Evolutionary conservation across 257 asterid genomes (phyloP).

Genomic region (Solanum infundibuliforme): DNA sequence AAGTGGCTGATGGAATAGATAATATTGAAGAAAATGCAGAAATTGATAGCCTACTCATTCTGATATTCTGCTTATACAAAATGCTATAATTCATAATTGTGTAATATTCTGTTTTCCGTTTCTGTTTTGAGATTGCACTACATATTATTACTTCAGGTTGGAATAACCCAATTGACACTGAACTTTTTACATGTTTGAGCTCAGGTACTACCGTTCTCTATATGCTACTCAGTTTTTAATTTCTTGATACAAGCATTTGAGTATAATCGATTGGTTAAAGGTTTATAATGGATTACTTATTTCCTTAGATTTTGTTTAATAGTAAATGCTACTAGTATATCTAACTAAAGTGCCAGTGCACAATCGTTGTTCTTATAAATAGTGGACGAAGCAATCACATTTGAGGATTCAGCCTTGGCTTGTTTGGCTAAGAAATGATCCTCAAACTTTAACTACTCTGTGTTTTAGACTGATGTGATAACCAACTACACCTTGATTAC

Average conservation of each 20-base stretch:
- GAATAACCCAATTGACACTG: not conserved
- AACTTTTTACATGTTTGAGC: not conserved
- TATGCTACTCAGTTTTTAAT: too few relatives aligned
- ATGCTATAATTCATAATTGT: not conserved
- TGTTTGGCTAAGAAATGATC: too few relatives aligned
- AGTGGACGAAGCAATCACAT: too few relatives aligned
- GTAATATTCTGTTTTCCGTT: not conserved
- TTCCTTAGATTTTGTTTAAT: not conserved
- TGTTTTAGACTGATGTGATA: constrained; percentile 85
- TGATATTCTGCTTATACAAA: not conserved
- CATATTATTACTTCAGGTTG: not conserved
- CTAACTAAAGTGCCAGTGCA: not conserved
- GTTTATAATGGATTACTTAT: not conserved
- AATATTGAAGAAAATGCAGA: not conserved
- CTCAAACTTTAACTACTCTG: not conserved
- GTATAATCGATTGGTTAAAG: not conserved
- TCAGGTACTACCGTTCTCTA: not conserved
- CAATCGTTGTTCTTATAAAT: too few relatives aligned
- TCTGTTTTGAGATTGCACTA: not conserved
- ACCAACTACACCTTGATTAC: constrained; percentile 58
- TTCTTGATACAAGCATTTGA: not conserved
- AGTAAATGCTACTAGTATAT: too few relatives aligned
- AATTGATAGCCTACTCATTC: not conserved
- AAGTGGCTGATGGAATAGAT: not conserved
- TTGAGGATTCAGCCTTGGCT: too few relatives aligned